Base-by-base conservation (phyloP, 169 alveolate genomes). In the Eimeria sp. region DNA sequence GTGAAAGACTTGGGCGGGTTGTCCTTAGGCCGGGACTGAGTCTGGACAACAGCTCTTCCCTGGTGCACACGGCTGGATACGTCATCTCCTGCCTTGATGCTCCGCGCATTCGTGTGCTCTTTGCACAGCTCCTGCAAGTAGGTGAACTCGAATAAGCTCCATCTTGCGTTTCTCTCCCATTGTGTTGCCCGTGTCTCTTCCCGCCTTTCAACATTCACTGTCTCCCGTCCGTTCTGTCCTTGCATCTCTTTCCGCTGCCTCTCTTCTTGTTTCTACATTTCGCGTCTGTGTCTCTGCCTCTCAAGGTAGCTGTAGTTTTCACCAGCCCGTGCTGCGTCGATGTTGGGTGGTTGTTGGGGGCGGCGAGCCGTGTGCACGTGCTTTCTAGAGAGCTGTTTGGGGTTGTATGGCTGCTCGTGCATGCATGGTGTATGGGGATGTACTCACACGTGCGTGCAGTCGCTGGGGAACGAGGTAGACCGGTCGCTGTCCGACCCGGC, bases 1-100 rank as follows among this genome's bases (percentile, higher is more conserved):
- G 40, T 43, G 64, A 37, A 18, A 4, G 30, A 49, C 33, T 49
- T 2, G 30, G 54, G 9, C 20, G 46, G 33, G 30, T 23, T 52
- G 49, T 27, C 89, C 30, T 25, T 72, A 85, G 91, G 76, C 91
- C 91, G 33, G 91, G 91, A 6, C 91, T 85, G 62, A 85, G 91
- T 54, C 62, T 85, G 64, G 91, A 85, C 54, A 85, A 85, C 76
- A 85, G 91, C 46, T 85, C 91, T 27, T 54, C 56, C 37, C 91
- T 85, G n/a, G 77, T 85, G 6, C 74, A 58, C 52, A 85, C 91
- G 16, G 91, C 91, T 6, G 91, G 91, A 43, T 85, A 85, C 37
- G 91, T 85, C 23, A 85, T 85, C 46, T 85, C 91, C 27, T 85
- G 91, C 40, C 78, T 85, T 27, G 91, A 85, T 43, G 91, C 78